phyloP scores from a whole-genome alignment of 495 filamentous ascomycete genomes.

The Xylaria curta region DNA sequence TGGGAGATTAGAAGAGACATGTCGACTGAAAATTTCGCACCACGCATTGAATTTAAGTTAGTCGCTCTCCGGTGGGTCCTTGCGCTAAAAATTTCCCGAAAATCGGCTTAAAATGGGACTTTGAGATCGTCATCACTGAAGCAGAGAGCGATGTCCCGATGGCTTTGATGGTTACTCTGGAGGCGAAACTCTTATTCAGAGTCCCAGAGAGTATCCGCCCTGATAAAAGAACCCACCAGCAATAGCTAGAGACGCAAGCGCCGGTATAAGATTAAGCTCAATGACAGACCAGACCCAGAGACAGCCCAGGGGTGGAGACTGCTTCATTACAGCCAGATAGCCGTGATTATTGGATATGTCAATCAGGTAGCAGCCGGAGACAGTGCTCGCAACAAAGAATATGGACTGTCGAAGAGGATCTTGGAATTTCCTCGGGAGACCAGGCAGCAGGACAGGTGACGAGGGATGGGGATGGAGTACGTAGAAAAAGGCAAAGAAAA shows the following conservation, averaged over 20 bases:
- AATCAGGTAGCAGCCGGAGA: constrained; percentile 77
- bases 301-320: constrained; percentile 84
- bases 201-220: constrained; percentile 67
- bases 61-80: constrained; percentile 24
- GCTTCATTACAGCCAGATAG: constrained; percentile 92
- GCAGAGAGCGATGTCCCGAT: background rate
- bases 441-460: constrained; percentile 48
- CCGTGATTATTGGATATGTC: constrained; percentile 76
- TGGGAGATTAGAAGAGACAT: constrained; percentile 40
- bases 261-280: constrained; percentile 77
- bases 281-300: constrained; percentile 94
- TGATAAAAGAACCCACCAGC: constrained; percentile 72
- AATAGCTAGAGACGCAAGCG: constrained; percentile 63
- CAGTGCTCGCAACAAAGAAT: constrained; percentile 62
- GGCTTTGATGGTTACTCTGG: background rate
- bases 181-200: constrained; percentile 4
- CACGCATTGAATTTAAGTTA: constrained; percentile 36
- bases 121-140: constrained; percentile 2
- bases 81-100: constrained; percentile 7
- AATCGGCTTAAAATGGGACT: background rate
- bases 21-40: constrained; percentile 35
- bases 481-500: constrained; percentile 68
- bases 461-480: constrained; percentile 62
- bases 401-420: constrained; percentile 61
- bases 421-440: constrained; percentile 53